Percentiles rank a stretch among this genome's conserved stretches.
Evolutionary conservation across 75 land plant species (phyloP).

Genomic region (Cupressus sempervirens): DNA sequence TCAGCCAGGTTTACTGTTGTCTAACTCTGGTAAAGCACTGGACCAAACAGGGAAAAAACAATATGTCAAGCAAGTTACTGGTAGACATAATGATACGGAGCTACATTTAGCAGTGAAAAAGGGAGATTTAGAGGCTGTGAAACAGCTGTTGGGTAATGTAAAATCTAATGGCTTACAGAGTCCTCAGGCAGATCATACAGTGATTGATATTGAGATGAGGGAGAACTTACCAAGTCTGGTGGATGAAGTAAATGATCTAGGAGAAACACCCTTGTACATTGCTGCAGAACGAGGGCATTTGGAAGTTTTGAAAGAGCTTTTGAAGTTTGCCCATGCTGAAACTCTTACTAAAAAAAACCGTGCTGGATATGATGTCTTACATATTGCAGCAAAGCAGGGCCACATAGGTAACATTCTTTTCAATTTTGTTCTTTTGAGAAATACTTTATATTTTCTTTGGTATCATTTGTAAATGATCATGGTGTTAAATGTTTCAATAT

Average conservation of each 20-base stretch:
- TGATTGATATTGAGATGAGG: constrained; percentile 49
- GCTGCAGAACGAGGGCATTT: constrained; percentile 57
- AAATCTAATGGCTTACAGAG: neutral
- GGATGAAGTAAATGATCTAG: constrained; percentile 63
- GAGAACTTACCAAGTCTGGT: constrained; percentile 52
- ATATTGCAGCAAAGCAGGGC: constrained; percentile 57
- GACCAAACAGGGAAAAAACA: constrained; percentile 46
- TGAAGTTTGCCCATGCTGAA: constrained; percentile 39
- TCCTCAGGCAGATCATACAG: constrained; percentile 22
- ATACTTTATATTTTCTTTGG: neutral
- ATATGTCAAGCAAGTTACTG: constrained; percentile 73
- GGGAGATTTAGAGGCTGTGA: constrained; percentile 51
- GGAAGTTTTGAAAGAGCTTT: constrained; percentile 52
- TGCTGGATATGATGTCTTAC: constrained; percentile 50
- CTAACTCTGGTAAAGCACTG: constrained; percentile 49
- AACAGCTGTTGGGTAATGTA: constrained; percentile 33
- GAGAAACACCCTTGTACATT: constrained; percentile 50
- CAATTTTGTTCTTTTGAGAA: neutral
- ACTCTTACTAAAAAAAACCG: constrained; percentile 37
- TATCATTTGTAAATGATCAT: neutral
- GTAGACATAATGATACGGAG: constrained; percentile 71
- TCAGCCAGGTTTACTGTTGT: constrained; percentile 29
- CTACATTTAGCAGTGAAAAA: constrained; percentile 63
- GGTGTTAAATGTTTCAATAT: neutral
- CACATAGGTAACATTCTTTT: constrained; percentile 36